phyloP scores from a whole-genome alignment of 2,329 filamentous ascomycete species.

The Cryphonectria nitschkei region DNA sequence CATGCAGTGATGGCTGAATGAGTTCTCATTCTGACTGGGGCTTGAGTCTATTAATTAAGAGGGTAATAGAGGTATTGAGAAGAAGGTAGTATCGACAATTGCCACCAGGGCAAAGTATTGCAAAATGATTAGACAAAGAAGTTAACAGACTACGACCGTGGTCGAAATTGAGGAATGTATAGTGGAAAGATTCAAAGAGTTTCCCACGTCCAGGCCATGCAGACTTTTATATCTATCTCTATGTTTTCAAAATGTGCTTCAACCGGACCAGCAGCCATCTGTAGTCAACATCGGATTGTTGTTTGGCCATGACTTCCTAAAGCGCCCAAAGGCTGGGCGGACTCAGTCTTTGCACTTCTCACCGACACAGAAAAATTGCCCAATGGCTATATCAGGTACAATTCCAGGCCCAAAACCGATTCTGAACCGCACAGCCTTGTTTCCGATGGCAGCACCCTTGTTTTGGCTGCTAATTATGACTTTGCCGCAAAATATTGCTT shows the following conservation, averaged over 20 bases:
- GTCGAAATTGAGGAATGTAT: not conserved
- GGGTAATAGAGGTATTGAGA: too few species aligned
- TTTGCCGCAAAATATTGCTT: not conserved
- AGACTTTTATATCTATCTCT: not conserved
- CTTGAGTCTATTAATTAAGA: not conserved
- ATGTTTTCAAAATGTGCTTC: not conserved
- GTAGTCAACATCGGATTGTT: not conserved
- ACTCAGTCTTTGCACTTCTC: too few species aligned
- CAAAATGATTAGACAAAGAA: not conserved
- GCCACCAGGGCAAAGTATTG: not conserved
- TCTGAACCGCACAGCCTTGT: not conserved
- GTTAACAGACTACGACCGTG: not conserved
- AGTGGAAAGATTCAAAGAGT: not conserved
- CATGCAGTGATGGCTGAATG: not conserved
- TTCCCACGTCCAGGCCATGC: not conserved
- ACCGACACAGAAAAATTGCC: not conserved
- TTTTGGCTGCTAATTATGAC: not conserved
- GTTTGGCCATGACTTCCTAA: not conserved
- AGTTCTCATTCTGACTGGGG: not conserved
- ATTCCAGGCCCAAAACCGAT: not conserved
- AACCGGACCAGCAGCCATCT: not conserved
- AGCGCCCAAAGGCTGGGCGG: not conserved
- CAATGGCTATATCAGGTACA: not conserved
- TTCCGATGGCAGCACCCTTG: not conserved
- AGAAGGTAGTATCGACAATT: too few species aligned